Conservation (phyloP, 2,329 filamentous ascomycete genomes). For the Fusarium sp. region DNA sequence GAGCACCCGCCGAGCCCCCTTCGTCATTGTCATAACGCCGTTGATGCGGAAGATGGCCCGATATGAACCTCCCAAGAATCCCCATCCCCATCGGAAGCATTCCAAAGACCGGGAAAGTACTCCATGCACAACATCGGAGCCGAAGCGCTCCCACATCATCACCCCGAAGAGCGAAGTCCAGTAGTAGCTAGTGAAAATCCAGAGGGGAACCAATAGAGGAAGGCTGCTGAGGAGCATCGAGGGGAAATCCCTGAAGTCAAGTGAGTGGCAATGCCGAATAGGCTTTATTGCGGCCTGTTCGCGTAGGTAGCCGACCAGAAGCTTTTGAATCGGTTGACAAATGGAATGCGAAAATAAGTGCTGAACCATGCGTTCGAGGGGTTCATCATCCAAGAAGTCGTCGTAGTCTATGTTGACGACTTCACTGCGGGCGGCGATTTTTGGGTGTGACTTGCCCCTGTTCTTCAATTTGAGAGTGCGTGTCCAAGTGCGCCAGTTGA, state of each 20-base stretch:
- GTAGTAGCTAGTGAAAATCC: conserved; percentile 32
- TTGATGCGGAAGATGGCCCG: background rate
- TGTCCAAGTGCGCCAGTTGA: background rate
- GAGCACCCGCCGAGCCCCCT: conserved; percentile 6
- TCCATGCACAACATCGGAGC: conserved; percentile 26
- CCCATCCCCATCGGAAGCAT: conserved; percentile 1
- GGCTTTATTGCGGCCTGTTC: conserved; percentile 27
- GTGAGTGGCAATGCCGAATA: conserved; percentile 15
- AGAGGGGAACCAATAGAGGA: conserved; percentile 29
- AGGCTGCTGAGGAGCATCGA: conserved; percentile 30
- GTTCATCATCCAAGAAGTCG: conserved; percentile 18
- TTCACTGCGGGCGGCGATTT: background rate
- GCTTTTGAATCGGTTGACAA: conserved; percentile 19
- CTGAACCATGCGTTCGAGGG: conserved; percentile 10
- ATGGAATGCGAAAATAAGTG: conserved; percentile 34
- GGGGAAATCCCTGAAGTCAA: conserved; percentile 27
- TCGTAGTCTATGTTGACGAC: background rate
- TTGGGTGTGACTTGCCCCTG: background rate
- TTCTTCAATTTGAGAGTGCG: background rate
- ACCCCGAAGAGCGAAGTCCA: conserved; percentile 32
- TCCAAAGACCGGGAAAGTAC: conserved; percentile 12
- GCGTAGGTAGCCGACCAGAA: conserved; percentile 25
- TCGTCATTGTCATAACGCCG: conserved; percentile 5
- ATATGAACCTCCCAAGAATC: background rate
- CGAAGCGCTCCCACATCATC: conserved; percentile 33